phyloP scores from a whole-genome alignment of 805 yeast genomes.

The Blastobotrys chiropterorum region DNA sequence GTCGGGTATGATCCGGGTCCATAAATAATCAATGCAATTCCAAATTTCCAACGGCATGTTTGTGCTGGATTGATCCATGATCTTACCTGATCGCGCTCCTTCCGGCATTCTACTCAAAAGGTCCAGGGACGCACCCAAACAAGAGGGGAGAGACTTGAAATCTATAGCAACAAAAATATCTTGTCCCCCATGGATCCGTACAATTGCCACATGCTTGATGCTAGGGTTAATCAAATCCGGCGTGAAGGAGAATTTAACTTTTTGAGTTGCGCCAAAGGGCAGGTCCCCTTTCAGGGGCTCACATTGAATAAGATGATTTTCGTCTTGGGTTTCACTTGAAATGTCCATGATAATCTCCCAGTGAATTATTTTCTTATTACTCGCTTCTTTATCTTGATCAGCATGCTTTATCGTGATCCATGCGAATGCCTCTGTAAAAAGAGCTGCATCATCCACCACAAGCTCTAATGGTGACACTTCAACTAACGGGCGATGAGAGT shows the following conservation, averaged over 20 bases:
- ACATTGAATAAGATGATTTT: slow-evolving; percentile 16
- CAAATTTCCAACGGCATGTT: slow-evolving; percentile 33
- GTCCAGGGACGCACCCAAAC: slow-evolving; percentile 29
- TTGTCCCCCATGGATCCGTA: slow-evolving; percentile 27
- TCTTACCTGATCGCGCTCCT: slow-evolving; percentile 20
- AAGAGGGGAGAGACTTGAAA: slow-evolving; percentile 26
- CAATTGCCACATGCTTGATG: slow-evolving; percentile 23
- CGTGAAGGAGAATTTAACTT: slow-evolving; percentile 15
- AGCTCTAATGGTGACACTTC: slow-evolving; percentile 34
- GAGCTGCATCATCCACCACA: too few species aligned
- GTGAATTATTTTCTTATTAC: too few species aligned
- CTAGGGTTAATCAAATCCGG: slow-evolving; percentile 13
- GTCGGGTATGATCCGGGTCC: slow-evolving; percentile 20
- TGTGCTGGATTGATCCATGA: slow-evolving; percentile 11
- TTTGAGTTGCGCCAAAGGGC: slow-evolving; percentile 25
- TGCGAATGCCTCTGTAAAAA: too few species aligned
- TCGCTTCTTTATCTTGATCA: too few species aligned
- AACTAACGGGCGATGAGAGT: slow-evolving; percentile 38
- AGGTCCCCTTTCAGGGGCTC: slow-evolving; percentile 29
- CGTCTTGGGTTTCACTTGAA: too few species aligned
- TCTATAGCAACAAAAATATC: slow-evolving; percentile 28
- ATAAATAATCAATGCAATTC: slow-evolving; percentile 31
- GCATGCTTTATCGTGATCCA: too few species aligned
- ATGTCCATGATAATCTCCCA: too few species aligned
- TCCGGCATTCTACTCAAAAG: slow-evolving; percentile 18